Base-by-base conservation (phyloP, 441 rosid species). In the Omphalea diandra region DNA sequence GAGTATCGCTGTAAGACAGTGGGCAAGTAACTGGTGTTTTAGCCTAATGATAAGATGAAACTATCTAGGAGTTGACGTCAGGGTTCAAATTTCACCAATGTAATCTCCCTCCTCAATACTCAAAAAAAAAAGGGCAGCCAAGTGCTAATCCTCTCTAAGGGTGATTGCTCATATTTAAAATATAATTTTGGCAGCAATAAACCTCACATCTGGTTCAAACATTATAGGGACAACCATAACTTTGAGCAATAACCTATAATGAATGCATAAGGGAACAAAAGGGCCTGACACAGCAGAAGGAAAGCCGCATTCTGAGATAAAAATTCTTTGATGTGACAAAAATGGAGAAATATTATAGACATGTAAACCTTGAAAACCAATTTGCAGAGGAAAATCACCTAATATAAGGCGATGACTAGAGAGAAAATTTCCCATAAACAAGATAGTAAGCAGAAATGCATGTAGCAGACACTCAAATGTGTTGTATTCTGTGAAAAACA, bases 401-500 rank as follows among this genome's bases (percentile, higher is more conserved):
- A 43, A 73, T 32, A 60, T 59, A 68, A 72, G 52, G 41, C 43
- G 50, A 71, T 27, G 71, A 47, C 32, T 0, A 26, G 60, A 57
- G 38, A 55, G 12, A 29, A 7, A 40, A 44, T 57, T 43, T 43
- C 59, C 29, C 20, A 68, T 7, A 43, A 43, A 35, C 44, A 36
- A 53, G 52, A 66, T 73, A 57, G 56, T n/a, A n/a, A n/a, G n/a
- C n/a, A n/a, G n/a, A n/a, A n/a, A n/a, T n/a, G n/a, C n/a, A n/a
- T n/a, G n/a, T n/a, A n/a, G n/a, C n/a, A n/a, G n/a, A n/a, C n/a
- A n/a, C n/a, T n/a, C n/a, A n/a, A n/a, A n/a, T n/a, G n/a, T n/a
- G n/a, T n/a, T n/a, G n/a, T 55, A 65, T 62, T 46, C 40, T 49
- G 32, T 53, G 67, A 54, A 72, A 57, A 41, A 64, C 57, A 54